Base-by-base conservation (phyloP, 768 basidiomycete genomes). In the Flagelloscypha sp. region DNA sequence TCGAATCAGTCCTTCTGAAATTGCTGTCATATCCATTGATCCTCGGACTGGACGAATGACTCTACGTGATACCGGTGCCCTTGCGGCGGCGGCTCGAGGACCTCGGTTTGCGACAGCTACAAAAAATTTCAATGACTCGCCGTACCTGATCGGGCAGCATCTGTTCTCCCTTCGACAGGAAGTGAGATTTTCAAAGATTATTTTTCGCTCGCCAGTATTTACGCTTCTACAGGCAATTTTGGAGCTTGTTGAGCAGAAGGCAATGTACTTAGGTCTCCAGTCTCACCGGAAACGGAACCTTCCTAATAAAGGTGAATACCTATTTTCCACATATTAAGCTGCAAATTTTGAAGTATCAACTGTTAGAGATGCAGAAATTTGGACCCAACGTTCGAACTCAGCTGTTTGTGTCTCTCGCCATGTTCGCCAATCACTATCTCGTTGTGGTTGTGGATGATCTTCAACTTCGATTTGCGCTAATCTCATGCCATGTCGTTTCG, bases 181-280 rank as follows among this genome's bases (percentile, higher is more conserved):
- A 22, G 88, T 92, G 44, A 45, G 80, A 56, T 17, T 27, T 11
- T 5, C 27, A 15, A 35, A 20, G 23, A 35, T 16, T 20, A 5
- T 19, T 16, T 25, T 17, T 4, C 16, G 8, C 10, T 17, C 5
- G 32, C 22, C 20, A 33, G 27, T n/a, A 35, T 35, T 42, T 37
- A 24, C 10, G 19, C 24, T 24, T 31, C 10, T n/a, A 6, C 44
- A 93, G 90, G 87, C 87, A 5, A 87, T 92, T 41, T 66, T 74
- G 27, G 85, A 89, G 37, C 68, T 82, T 11, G 74, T 81, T 7
- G 87, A 92, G 53, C 82, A 85, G 54, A 90, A 88, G 49, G 84
- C 82, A n/a, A 74, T 65, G 42, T 82, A 87, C 48, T 72, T 93
- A 7, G 90, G 90, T n/a, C 57, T 90, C 27, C 76, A 78, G 51